Base-by-base conservation (phyloP, 805 yeast genomes). In the Groenewaldozyma salmanticensis region DNA sequence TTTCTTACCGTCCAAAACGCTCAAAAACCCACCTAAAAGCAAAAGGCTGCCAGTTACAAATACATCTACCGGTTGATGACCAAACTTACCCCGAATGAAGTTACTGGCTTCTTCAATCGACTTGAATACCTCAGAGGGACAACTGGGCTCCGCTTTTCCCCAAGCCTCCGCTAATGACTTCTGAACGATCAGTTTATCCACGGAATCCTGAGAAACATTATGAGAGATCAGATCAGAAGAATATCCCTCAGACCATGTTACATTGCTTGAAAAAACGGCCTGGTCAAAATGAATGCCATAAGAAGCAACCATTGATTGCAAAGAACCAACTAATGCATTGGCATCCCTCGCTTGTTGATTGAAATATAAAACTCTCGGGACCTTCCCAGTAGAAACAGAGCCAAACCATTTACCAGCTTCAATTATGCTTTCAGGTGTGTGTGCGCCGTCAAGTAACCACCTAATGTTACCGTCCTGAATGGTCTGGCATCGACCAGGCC, bases 371-470 rank as follows among this genome's bases (percentile, higher is more conserved):
- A 86, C 74, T 15, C 21, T 34, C 6, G 24, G 19, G 9, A 16
- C 31, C 15, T 21, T 27, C 5, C 58, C 49, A 2, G 33, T 39
- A 13, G 35, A 33, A 2, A 45, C 53, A 4, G 57, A 51, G 29
- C 37, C 24, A 19, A 35, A 85, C 99, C 99, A 92, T 6, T 61
- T 63, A 0, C 90, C 71, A 0, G 96, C 83, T n/a, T 79, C 94
- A 22, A 68, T 68, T 19, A 94, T 74, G 44, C 95, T 83, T 54
- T 92, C 99, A 35, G 72, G 64, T 0, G 98, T 92, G 53, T 92
- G 99, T 0, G 98, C 97, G 16, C 99, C 99, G 62, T 92, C 99
- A 13, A 90, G 62, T 48, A 64, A 79, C 95, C 96, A 92, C n/a
- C 71, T 73, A 15, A 80, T 61, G 13, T 64, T 61, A 20, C 66